A percentile compares a stretch with the other conserved stretches of the same genome.
phyloP scores from a whole-genome alignment of 495 filamentous ascomycete species.

The Staphylotrichum longicolle region DNA sequence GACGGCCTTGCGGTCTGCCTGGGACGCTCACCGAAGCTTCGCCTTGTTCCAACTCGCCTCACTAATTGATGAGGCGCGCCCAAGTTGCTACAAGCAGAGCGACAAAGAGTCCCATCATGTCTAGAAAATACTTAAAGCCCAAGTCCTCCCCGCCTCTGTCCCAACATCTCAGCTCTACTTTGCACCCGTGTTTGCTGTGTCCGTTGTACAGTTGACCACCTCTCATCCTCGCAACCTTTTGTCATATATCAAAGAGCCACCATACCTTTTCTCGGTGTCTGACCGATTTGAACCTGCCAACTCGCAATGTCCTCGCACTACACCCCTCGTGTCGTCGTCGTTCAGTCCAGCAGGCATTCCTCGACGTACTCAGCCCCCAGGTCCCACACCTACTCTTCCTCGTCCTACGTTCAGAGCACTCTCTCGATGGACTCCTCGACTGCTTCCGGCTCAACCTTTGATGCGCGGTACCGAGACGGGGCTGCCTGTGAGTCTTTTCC shows the following conservation, averaged over 20 bases:
- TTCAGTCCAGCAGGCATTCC: constrained; percentile 11
- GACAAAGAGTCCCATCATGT: neutral
- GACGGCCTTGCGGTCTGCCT: constrained; percentile 30
- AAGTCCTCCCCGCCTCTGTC: neutral
- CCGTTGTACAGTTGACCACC: neutral
- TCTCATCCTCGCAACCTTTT: neutral
- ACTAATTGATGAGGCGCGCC: neutral
- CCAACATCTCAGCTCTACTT: neutral
- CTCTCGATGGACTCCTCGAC: constrained; percentile 20
- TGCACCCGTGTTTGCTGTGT: neutral
- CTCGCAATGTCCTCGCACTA: constrained; percentile 20
- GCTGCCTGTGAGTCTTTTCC: constrained; percentile 12
- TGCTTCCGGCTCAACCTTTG: constrained; percentile 3
- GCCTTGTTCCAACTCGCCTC: constrained; percentile 13
- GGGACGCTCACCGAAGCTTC: constrained; percentile 19
- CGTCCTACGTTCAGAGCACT: constrained; percentile 9
- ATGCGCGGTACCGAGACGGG: constrained; percentile 17
- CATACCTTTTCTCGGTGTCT: no score
- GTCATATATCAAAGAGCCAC: neutral
- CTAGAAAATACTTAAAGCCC: neutral
- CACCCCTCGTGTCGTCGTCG: constrained; percentile 15
- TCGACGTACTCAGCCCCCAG: constrained; percentile 16
- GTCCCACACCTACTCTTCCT: constrained; percentile 18
- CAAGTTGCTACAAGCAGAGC: neutral
- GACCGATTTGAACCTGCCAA: neutral